These are phyloP conservation scores for Acer saccharum DNA, from an alignment of 345 rosid genomes.

Conservation along the genomic window DNA sequence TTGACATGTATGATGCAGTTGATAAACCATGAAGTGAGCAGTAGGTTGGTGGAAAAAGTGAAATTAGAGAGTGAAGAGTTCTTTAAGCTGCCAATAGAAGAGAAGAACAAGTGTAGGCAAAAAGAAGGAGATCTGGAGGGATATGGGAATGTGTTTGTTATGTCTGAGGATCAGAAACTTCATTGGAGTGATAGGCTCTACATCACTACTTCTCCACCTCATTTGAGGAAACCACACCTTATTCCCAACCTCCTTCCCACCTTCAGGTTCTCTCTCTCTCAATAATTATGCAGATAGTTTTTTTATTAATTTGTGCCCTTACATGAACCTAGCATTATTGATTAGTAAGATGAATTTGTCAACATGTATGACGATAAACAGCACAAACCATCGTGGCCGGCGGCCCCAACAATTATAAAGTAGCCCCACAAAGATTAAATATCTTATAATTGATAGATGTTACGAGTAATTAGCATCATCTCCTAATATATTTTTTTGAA, in stretches of 20 bases:
- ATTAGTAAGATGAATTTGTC: too few species aligned
- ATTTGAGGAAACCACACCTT: conserved; percentile 29
- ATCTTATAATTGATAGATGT: too few species aligned
- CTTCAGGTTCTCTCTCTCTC: conserved; percentile 17
- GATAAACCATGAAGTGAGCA: conserved; percentile 13
- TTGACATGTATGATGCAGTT: conserved; percentile 14
- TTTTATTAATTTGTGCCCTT: too few species aligned
- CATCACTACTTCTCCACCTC: not conserved
- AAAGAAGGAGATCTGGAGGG: not conserved
- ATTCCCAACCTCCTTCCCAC: conserved; percentile 30
- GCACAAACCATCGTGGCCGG: too few species aligned
- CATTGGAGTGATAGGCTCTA: not conserved
- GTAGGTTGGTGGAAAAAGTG: conserved; percentile 4
- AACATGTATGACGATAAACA: too few species aligned
- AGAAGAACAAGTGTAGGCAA: conserved; percentile 12
- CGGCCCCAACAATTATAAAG: too few species aligned
- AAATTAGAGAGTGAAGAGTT: conserved; percentile 10
- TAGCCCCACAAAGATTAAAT: too few species aligned
- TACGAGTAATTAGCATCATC: too few species aligned
- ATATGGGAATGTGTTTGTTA: not conserved
- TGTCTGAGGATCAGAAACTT: not conserved
- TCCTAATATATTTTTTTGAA: too few species aligned
- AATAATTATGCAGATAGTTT: too few species aligned
- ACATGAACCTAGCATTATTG: too few species aligned
- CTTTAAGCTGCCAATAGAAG: conserved; percentile 15